Base-by-base conservation (phyloP, 305 asterid species). In the Plantago coronopus region DNA sequence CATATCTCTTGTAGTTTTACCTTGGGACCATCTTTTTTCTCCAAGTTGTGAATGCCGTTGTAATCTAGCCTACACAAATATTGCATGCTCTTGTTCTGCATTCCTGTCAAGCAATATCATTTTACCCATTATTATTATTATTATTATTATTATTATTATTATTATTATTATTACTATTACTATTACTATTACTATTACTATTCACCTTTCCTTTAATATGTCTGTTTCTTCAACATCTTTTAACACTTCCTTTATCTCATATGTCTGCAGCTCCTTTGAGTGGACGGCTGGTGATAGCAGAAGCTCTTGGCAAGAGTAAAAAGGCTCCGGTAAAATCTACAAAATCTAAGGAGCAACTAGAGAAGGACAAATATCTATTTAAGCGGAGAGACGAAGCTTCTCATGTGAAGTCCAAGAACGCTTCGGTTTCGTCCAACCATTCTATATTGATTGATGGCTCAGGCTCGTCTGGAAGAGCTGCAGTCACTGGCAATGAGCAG, bases 251-350 rank as follows among this genome's bases (percentile, higher is more conserved):
- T 58, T 55, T 51, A 37, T 61, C 64, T 50, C 11, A 20, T 37
- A 61, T 53, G 25, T 31, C 65, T 66, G 69, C 82, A 87, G 96
- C 80, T 76, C 83, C 86, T 68, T 73, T 89, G 83, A 78, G 91
- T 74, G 98, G 97, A 64, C 81, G 84, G 42, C 79, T 80, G 70
- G 96, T 89, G 68, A 55, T 76, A 59, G 86, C 95, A 17, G 98
- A 91, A 73, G 68, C 84, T 62, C 82, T 79, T 62, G 90, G 91
- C 23, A 89, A 87, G 75, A 76, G 79, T 60, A 89, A 80, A 61
- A 48, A n/a, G n/a, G n/a, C 49, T 63, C 61, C 81, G 61, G 61
- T 48, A 48, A 82, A 81, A 75, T 66, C 75, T 53, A 25, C 58
- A 56, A 87, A 80, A 74, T 19, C 43, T 19, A 86, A 80, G 76